Conservation (phyloP, 768 basidiomycete genomes). For the Naematelia aurantialba region DNA sequence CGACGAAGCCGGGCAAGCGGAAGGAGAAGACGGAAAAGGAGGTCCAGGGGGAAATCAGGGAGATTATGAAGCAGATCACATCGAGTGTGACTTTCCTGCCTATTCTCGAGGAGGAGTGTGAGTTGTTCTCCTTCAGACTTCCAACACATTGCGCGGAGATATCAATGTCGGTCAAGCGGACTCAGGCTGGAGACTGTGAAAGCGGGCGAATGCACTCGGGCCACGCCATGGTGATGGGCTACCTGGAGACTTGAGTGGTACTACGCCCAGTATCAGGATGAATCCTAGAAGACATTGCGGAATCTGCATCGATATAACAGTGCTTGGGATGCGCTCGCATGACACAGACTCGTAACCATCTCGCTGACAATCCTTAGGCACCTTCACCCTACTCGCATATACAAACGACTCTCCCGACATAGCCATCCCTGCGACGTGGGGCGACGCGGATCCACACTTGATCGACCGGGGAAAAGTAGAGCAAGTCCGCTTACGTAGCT, state of each 20-base stretch:
- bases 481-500: conserved; percentile 81
- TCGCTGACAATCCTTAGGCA: conserved; percentile 49
- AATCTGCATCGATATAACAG: too few relatives aligned
- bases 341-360: too few relatives aligned
- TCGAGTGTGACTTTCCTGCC: conserved; percentile 95
- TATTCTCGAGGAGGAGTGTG: conserved; percentile 73
- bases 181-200: too few relatives aligned
- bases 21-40: conserved; percentile 58
- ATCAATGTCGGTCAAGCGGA: too few relatives aligned
- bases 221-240: too few relatives aligned
- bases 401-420: conserved; percentile 73
- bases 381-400: conserved; percentile 97
- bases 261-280: too few relatives aligned
- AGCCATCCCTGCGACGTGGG: conserved; percentile 92
- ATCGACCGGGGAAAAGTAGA: conserved; percentile 80
- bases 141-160: not conserved
- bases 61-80: conserved; percentile 97
- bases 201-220: too few relatives aligned
- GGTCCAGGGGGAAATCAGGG: conserved; percentile 94
- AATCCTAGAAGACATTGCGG: too few relatives aligned
- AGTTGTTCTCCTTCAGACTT: conserved; percentile 23
- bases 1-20: conserved; percentile 20
- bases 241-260: too few relatives aligned
- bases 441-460: conserved; percentile 85
- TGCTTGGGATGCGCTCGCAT: too few relatives aligned